These are phyloP conservation scores for Kingdonia uniflora DNA, from an alignment of 164 flowering plant species.

Conservation along the genomic window DNA sequence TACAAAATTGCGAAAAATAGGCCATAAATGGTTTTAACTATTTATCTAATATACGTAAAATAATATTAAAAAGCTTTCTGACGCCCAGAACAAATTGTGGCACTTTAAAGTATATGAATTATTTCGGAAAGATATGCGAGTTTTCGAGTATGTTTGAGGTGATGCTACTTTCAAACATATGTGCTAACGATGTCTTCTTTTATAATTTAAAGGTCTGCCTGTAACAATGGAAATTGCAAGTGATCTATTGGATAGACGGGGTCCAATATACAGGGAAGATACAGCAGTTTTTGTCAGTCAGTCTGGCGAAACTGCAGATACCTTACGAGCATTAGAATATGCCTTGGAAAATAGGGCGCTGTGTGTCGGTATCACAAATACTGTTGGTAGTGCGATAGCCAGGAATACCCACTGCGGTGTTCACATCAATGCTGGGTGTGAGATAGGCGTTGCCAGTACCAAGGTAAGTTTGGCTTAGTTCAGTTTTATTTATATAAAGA, in stretches of 20 bases:
- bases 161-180: no score
- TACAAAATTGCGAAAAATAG: no score
- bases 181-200: not conserved
- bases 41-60: no score
- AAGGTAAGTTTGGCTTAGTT: constrained; percentile 39
- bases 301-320: constrained; percentile 99
- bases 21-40: no score
- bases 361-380: constrained; percentile 96
- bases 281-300: constrained; percentile 97
- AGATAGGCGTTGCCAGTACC: constrained; percentile 98
- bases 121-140: no score
- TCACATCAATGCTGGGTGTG: constrained; percentile 95
- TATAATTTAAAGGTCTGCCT: constrained; percentile 48
- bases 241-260: constrained; percentile 89
- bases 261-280: constrained; percentile 95
- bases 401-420: constrained; percentile 93
- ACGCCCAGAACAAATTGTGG: no score
- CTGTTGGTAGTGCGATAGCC: constrained; percentile 95
- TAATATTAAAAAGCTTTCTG: no score
- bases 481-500: not conserved
- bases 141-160: no score
- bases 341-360: constrained; percentile 89
- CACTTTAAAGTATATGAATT: no score
- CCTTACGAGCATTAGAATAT: constrained; percentile 74
- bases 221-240: constrained; percentile 97